Evolutionary conservation across 2,329 filamentous ascomycete species (phyloP).

Genomic region (Cladosporium sp.): DNA sequence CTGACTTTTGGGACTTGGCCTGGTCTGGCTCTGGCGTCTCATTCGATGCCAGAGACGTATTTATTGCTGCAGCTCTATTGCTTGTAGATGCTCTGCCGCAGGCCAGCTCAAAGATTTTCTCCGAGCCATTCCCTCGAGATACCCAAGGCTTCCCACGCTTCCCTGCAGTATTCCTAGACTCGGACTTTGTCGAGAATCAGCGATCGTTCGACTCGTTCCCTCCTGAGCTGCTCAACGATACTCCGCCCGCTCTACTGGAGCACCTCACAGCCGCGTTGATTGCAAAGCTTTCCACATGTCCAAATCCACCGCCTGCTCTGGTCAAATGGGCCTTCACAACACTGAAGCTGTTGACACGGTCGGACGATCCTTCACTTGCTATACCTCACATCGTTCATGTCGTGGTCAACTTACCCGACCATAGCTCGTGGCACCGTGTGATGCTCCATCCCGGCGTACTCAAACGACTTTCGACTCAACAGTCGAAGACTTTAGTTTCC

Average conservation of each 20-base stretch:
- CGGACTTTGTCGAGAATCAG: constrained; percentile 31
- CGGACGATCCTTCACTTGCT: constrained; percentile 9
- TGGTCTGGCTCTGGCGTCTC: not conserved
- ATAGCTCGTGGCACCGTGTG: constrained; percentile 46
- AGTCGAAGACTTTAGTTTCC: constrained; percentile 33
- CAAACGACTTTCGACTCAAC: constrained; percentile 33
- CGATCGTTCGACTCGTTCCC: constrained; percentile 22
- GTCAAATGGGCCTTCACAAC: constrained; percentile 16
- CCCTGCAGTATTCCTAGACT: constrained; percentile 38
- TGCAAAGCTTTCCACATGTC: not conserved
- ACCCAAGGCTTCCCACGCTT: no score
- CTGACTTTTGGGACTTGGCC: constrained; percentile 16
- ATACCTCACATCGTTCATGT: constrained; percentile 7
- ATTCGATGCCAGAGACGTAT: constrained; percentile 33
- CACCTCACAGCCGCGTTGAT: constrained; percentile 17
- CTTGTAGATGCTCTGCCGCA: constrained; percentile 33
- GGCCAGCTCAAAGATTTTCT: constrained; percentile 27
- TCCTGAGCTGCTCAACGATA: not conserved
- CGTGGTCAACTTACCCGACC: constrained; percentile 26
- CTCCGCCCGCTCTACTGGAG: constrained; percentile 22
- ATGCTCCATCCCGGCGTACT: constrained; percentile 38
- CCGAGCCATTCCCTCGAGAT: constrained; percentile 30
- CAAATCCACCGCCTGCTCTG: not conserved
- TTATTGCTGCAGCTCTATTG: constrained; percentile 37
- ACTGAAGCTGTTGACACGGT: constrained; percentile 18